Evolutionary conservation across 208 protist species (phyloP), one percentile per base, ranked within the genome.

Genomic region (Wallacemonas sp.): DNA sequence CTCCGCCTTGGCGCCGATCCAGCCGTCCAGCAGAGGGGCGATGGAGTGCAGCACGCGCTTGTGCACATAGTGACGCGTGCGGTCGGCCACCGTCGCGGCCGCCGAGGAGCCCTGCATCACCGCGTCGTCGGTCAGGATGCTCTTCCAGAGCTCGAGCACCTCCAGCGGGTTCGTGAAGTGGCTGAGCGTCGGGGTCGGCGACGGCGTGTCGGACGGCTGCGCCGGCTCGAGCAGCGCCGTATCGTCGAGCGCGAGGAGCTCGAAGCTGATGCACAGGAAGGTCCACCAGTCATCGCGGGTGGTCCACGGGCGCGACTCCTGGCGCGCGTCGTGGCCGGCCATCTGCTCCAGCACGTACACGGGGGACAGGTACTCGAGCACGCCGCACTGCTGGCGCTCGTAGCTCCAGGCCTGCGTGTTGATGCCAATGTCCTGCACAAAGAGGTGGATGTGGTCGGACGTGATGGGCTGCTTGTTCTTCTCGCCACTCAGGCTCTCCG

Each of bases 241-340:
- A 33, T 76, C 86, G 63, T 92, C 82, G 18, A 62, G 33, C 16
- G 84, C 71, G 31, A 95, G 82, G 1, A 95, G 67, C 65, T 95
- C 89, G 57, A 95, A 95, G 52, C 65, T 65, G 61, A 95, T 59
- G 46, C 80, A 88, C 48, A 95, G 76, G 72, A 79, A 86, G 5
- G 76, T 78, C 89, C 89, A 95, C 76, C 82, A 95, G 72, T 95
- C 89, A 62, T 95, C 89, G 45, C 70, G 75, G 65, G 79, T 72
- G 29, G 89, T 93, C 87, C 89, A 95, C 45, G 82, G 49, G 2
- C 74, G 69, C 29, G 61, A 61, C 59, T 78, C 77, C 39, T 55
- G 61, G 23, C 69, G 72, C 22, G 75, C 36, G 36, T 76, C 77
- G 44, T 83, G 65, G 38, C 49, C 41, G n/a, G 84, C 68, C 80